phyloP scores from a whole-genome alignment of 2,329 filamentous ascomycete species.

The Aspergillus ibericus region DNA sequence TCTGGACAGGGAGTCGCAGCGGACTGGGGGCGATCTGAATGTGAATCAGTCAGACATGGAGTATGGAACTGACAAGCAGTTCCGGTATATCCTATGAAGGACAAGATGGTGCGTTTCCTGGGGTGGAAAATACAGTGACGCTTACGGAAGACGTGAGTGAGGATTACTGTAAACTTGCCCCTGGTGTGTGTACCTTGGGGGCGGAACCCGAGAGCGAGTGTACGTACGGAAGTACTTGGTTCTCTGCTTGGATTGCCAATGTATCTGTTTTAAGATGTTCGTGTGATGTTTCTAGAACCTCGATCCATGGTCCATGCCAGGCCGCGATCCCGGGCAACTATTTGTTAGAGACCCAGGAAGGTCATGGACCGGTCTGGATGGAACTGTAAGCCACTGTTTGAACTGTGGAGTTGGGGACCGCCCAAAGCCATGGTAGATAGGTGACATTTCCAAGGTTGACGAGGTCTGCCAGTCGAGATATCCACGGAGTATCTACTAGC shows the following conservation, averaged over 20 bases:
- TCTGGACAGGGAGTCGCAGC: slow-evolving; percentile 10
- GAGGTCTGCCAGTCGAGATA: too few species aligned
- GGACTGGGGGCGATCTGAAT: not conserved
- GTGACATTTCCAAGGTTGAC: too few species aligned
- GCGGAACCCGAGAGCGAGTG: not conserved
- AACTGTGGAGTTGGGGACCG: not conserved
- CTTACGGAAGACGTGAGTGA: not conserved
- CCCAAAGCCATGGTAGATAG: not conserved
- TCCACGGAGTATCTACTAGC: too few species aligned
- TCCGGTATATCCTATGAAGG: not conserved
- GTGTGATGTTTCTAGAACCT: not conserved
- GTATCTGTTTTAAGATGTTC: not conserved
- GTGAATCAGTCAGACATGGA: not conserved
- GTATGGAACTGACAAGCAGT: not conserved
- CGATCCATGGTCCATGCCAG: not conserved
- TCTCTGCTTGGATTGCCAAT: not conserved
- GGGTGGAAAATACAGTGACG: not conserved
- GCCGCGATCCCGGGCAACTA: not conserved
- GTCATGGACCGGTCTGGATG: not conserved
- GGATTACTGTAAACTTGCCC: not conserved
- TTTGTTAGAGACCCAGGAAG: not conserved
- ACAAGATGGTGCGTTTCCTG: not conserved
- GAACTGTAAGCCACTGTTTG: not conserved
- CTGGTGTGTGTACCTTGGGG: not conserved
- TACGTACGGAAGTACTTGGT: too few species aligned